A percentile compares a stretch with the other conserved stretches of the same genome.
These are phyloP conservation scores for Phytophthora sp. DNA, from an alignment of 352 stramenopile genomes.

Conservation along the genomic window DNA sequence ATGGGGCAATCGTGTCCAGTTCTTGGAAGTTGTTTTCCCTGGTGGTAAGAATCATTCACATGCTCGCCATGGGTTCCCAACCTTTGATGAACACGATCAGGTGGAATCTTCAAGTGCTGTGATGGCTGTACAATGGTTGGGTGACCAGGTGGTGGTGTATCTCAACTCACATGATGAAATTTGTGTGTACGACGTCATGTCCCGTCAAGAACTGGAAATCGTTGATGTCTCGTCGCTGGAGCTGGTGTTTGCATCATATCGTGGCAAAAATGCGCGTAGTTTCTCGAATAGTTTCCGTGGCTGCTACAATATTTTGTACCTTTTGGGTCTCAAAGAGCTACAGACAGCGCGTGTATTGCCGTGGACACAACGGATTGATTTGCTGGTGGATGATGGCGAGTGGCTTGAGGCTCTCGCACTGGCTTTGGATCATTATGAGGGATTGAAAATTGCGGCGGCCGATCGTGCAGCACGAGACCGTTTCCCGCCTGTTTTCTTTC, in stretches of 20 bases:
- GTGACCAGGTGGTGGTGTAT: conserved; percentile 95
- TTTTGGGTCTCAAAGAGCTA: conserved; percentile 94
- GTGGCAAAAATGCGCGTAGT: conserved; percentile 79
- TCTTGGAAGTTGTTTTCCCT: conserved; percentile 90
- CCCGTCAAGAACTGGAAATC: conserved; percentile 94
- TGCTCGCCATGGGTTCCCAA: conserved; percentile 90
- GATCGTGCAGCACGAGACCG: conserved; percentile 84
- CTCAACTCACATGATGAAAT: conserved; percentile 96
- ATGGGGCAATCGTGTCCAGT: conserved; percentile 94
- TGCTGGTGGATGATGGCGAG: conserved; percentile 95
- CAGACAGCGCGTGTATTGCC: conserved; percentile 91
- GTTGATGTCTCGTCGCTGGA: conserved; percentile 94
- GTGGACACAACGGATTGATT: conserved; percentile 94
- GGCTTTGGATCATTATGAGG: conserved; percentile 96
- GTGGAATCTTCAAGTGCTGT: conserved; percentile 90
- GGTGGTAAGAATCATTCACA: conserved; percentile 77
- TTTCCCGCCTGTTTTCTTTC: conserved; percentile 90
- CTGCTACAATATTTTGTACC: conserved; percentile 93
- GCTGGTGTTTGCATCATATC: conserved; percentile 94
- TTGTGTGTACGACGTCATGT: conserved; percentile 96
- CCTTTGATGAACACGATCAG: conserved; percentile 94
- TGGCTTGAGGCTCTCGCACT: conserved; percentile 97
- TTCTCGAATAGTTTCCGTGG: conserved; percentile 92
- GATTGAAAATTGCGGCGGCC: conserved; percentile 79
- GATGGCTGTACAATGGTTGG: conserved; percentile 95